These are phyloP conservation scores for Xylariales sp. DNA, from an alignment of 2,329 filamentous ascomycete genomes.

Conservation along the genomic window DNA sequence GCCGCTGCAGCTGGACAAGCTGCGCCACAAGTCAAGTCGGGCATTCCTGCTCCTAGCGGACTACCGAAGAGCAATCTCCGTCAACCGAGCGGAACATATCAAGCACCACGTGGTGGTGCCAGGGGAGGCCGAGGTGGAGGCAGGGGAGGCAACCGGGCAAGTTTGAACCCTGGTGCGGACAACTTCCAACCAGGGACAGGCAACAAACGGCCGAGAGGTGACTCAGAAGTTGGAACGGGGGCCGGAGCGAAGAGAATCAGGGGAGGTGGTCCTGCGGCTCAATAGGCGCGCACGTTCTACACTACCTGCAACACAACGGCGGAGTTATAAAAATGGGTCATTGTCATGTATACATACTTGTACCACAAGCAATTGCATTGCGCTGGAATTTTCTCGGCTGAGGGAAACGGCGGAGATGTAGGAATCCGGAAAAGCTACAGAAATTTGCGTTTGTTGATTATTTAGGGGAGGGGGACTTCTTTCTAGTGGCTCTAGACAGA, in stretches of 20 bases:
- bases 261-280: slow-evolving; percentile 11
- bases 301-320: no score
- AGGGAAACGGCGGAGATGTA: no score
- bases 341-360: no score
- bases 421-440: no score
- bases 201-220: slow-evolving; percentile 51
- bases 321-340: no score
- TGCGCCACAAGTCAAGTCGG: slow-evolving; percentile 20
- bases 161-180: slow-evolving; percentile 44
- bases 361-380: no score
- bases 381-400: no score
- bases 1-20: slow-evolving; percentile 24
- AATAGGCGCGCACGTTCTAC: no score
- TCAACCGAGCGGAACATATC: slow-evolving; percentile 17
- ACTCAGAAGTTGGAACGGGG: slow-evolving; percentile 31
- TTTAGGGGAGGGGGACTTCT: no score
- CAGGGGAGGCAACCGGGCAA: slow-evolving; percentile 33
- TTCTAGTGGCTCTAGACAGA: no score
- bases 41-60: slow-evolving; percentile 20
- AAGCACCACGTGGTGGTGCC: slow-evolving; percentile 26
- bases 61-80: slow-evolving; percentile 16
- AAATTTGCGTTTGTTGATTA: no score
- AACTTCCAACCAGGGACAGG: slow-evolving; percentile 51
- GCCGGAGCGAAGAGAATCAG: slow-evolving; percentile 33
- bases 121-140: slow-evolving; percentile 28